These are phyloP conservation scores for Mucor plumbeus DNA, from an alignment of 371 early-diverging fungal genomes.

Conservation along the genomic window DNA sequence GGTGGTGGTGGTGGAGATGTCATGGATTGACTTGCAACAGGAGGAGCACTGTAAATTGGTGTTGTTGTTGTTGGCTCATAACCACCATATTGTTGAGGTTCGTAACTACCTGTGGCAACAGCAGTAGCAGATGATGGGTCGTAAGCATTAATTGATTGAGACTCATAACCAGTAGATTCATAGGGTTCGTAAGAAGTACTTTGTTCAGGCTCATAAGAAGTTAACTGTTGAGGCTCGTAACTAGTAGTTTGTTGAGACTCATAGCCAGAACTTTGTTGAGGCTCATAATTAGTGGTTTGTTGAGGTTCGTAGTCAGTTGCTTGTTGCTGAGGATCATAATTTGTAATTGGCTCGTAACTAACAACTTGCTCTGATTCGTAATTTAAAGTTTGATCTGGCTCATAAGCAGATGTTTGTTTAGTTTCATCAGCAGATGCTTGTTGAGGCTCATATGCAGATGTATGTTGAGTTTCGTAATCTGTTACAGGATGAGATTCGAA, in stretches of 20 bases:
- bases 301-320: background rate
- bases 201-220: background rate
- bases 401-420: background rate
- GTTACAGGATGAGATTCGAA: background rate
- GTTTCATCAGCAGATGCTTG: background rate
- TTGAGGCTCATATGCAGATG: background rate
- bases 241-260: background rate
- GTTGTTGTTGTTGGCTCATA: background rate
- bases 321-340: background rate
- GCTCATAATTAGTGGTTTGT: background rate
- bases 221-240: conserved; percentile 1
- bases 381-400: background rate
- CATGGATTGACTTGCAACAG: background rate
- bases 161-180: background rate
- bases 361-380: background rate
- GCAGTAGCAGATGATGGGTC: background rate
- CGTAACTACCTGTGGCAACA: background rate
- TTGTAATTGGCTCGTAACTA: conserved; percentile 1
- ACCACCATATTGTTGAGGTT: background rate
- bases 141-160: background rate
- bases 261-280: background rate
- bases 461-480: background rate
- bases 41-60: background rate
- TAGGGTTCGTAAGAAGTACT: background rate
- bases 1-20: background rate